A percentile compares a stretch with the other conserved stretches of the same genome.
Evolutionary conservation across 179 eudicot genomes (phyloP).

Genomic region (Carnegiea gigantea): DNA sequence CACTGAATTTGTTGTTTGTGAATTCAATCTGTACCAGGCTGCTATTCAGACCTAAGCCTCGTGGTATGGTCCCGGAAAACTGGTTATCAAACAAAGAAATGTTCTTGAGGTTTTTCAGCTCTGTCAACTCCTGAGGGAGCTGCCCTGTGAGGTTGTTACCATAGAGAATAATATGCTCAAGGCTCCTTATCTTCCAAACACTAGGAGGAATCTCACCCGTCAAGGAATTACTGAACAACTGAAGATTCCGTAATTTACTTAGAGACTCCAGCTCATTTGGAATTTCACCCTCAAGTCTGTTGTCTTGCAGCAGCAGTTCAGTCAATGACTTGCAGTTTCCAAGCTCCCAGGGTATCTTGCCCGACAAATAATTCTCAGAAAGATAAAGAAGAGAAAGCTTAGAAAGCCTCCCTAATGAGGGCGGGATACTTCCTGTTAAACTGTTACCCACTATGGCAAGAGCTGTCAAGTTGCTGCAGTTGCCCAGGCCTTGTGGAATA

Average conservation of each 20-base stretch:
- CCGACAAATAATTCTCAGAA: constrained; percentile 42
- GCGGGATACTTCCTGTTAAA: constrained; percentile 56
- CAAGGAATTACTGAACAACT: constrained; percentile 38
- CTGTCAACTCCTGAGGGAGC: constrained; percentile 44
- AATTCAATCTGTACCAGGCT: constrained; percentile 45
- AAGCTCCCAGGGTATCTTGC: constrained; percentile 60
- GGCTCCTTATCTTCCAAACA: constrained; percentile 53
- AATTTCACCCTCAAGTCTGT: constrained; percentile 50
- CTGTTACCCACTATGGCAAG: constrained; percentile 42
- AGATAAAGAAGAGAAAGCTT: constrained; percentile 40
- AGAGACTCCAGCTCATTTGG: constrained; percentile 51
- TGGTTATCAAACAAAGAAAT: constrained; percentile 48
- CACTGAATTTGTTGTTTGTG: constrained; percentile 49
- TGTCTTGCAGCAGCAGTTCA: constrained; percentile 37
- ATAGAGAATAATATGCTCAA: constrained; percentile 42
- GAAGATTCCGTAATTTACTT: constrained; percentile 31
- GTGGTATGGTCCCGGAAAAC: constrained; percentile 58
- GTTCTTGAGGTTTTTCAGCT: constrained; percentile 41
- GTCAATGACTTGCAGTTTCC: constrained; percentile 49
- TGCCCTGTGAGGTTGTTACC: constrained; percentile 48
- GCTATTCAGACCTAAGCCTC: constrained; percentile 47
- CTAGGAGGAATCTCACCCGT: constrained; percentile 50
- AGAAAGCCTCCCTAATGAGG: constrained; percentile 48
- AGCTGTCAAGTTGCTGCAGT: constrained; percentile 32
- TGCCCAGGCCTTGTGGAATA: constrained; percentile 16